phyloP scores from a whole-genome alignment of 148 eudicot genomes.

The Agrostemma githago region DNA sequence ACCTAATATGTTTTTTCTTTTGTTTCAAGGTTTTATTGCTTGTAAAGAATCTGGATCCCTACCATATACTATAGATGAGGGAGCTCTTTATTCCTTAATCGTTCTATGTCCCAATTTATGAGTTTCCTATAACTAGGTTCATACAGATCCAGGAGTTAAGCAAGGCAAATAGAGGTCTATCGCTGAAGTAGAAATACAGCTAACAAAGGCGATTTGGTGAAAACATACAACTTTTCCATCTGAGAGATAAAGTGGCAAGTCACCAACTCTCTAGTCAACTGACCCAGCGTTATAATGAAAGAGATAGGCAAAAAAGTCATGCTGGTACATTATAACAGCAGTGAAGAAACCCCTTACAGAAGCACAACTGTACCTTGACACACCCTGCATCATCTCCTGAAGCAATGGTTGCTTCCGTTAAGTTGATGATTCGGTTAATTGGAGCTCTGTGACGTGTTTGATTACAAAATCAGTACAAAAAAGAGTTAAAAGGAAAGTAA shows the following conservation, averaged over 20 bases:
- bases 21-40: too few species aligned
- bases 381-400: conserved; percentile 97
- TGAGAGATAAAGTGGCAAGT: neutral
- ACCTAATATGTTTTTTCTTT: too few species aligned
- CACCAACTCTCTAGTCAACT: neutral
- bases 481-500: neutral
- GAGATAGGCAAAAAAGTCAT: neutral
- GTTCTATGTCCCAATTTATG: neutral
- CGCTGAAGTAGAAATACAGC: neutral
- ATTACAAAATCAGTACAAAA: neutral
- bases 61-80: too few species aligned
- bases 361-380: conserved; percentile 52
- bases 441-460: conserved; percentile 55
- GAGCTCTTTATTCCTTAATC: too few species aligned
- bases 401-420: conserved; percentile 84
- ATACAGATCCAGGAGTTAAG: neutral
- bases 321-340: neutral
- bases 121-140: neutral
- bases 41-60: too few species aligned
- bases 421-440: conserved; percentile 66
- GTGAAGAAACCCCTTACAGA: neutral
- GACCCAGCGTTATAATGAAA: neutral
- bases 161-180: neutral
- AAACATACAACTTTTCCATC: neutral
- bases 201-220: neutral